Base-by-base conservation (phyloP, 495 filamentous ascomycete genomes). In the Penicillium lividum region DNA sequence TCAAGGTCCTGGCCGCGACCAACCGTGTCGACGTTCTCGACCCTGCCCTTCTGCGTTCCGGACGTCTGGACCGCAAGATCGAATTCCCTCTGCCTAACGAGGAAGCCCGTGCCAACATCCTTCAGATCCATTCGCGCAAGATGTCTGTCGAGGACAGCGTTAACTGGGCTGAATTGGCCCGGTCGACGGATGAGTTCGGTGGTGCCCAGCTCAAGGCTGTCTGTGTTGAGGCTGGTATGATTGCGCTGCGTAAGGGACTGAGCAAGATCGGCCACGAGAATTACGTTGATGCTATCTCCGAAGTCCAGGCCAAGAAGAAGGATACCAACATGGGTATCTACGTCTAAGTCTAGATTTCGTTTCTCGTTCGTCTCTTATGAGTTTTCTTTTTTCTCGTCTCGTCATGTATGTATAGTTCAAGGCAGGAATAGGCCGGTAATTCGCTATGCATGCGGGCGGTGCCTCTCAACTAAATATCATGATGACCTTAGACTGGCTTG, bases 1-100 rank as follows among this genome's bases (percentile, higher is more conserved):
- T 99, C 83, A 99, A 99, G 77, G 94, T 99, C 4, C 86, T 99
- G 16, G 95, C 95, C 4, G 94, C 94, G 57, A 99, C 94, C 29
- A 99, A 99, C 80, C 89, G 94, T 61, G 91, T 99, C 49, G 94
- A 99, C 66, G 95, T 99, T 15, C 85, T 99, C 15, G 94, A 99
- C 70, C 94, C 94, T 3, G 94, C 94, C 8, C 81, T 99, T 34
- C 82, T 99, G 34, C 89, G 94, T 65, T 96, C 92, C 27, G 94
- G 94, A 40, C 92, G 94, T 79, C 79, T 99, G 59, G 94, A 99
- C 71, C 87, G 94, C 67, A 99, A 99, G 80, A 99, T 99, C 75
- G 94, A 99, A 77, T 99, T 98, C 80, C 95, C 94, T 4, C 84
- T 98, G 16, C 94, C 94, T n/a, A 99, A 98, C 76, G 94, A 98